phyloP scores from a whole-genome alignment of 371 early-diverging fungal genomes.

The Nematocida minor region DNA sequence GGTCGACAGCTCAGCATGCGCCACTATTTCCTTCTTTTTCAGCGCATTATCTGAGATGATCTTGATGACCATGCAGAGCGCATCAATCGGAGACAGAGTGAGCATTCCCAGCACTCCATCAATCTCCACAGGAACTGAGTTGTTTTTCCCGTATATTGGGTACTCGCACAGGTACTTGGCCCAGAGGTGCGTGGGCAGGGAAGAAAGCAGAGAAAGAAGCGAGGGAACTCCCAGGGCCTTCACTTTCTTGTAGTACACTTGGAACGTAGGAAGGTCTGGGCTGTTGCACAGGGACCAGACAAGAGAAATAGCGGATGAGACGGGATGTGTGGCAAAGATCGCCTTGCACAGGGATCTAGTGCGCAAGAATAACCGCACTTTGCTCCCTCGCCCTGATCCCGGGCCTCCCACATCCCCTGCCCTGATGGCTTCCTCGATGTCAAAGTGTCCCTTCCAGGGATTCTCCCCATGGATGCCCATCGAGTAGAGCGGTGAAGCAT shows the following conservation, averaged over 20 bases:
- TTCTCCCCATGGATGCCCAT: neutral
- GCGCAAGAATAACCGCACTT: slow-evolving; percentile 57
- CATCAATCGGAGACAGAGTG: slow-evolving; percentile 53
- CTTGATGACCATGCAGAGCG: slow-evolving; percentile 55
- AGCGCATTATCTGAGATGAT: slow-evolving; percentile 40
- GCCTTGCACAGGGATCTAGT: slow-evolving; percentile 55
- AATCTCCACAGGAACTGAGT: slow-evolving; percentile 13
- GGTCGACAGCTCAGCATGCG: slow-evolving; percentile 33
- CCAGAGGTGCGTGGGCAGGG: slow-evolving; percentile 42
- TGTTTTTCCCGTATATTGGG: slow-evolving; percentile 47
- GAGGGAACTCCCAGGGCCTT: slow-evolving; percentile 45
- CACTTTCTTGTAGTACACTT: slow-evolving; percentile 44
- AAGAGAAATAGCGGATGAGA: slow-evolving; percentile 32
- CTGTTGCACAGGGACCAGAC: slow-evolving; percentile 60
- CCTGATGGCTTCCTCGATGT: slow-evolving; percentile 41
- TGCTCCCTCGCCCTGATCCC: neutral
- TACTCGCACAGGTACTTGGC: slow-evolving; percentile 36
- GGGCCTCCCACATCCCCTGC: neutral
- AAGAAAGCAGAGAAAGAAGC: slow-evolving; percentile 36
- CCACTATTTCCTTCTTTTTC: slow-evolving; percentile 40
- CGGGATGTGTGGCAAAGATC: slow-evolving; percentile 24
- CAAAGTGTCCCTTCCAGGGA: slow-evolving; percentile 46
- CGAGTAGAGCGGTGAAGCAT: no score
- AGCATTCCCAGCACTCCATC: slow-evolving; percentile 30
- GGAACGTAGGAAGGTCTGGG: slow-evolving; percentile 43